Evolutionary conservation across 345 rosid species (phyloP).

Genomic region (Triadica sebifera): DNA sequence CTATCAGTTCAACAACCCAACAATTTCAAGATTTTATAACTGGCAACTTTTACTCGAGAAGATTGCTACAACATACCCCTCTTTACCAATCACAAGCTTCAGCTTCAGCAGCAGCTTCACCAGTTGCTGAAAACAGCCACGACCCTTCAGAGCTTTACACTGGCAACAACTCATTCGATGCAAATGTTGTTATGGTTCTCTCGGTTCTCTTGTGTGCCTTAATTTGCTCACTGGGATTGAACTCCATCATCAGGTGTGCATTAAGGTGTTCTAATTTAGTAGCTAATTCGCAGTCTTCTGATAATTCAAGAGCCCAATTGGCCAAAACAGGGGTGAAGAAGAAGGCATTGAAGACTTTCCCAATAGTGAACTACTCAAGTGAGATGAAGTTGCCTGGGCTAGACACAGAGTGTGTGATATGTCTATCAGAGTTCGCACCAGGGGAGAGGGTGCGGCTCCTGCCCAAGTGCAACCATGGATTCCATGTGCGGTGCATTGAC

Average conservation of each 20-base stretch:
- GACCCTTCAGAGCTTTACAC: conserved; percentile 22
- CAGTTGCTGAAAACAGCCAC: conserved; percentile 27
- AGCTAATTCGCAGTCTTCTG: conserved; percentile 29
- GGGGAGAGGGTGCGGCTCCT: conserved; percentile 46
- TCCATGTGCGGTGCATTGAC: conserved; percentile 61
- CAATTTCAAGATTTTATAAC: conserved; percentile 27
- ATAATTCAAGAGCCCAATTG: conserved; percentile 21
- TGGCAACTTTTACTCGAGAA: conserved; percentile 47
- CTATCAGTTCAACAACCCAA: conserved; percentile 25
- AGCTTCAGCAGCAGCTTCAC: conserved; percentile 20
- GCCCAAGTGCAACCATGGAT: conserved; percentile 69
- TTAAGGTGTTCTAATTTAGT: conserved; percentile 35
- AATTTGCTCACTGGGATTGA: conserved; percentile 45
- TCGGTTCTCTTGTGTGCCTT: conserved; percentile 50
- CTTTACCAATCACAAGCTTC: conserved; percentile 33
- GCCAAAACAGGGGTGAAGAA: conserved; percentile 42
- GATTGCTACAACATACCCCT: conserved; percentile 36
- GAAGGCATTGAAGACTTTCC: conserved; percentile 46
- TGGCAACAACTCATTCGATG: conserved; percentile 28
- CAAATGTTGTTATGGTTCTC: conserved; percentile 44
- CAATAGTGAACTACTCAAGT: conserved; percentile 40
- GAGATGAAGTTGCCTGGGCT: conserved; percentile 40
- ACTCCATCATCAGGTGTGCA: conserved; percentile 46
- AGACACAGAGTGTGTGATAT: conserved; percentile 55
- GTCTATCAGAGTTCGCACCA: conserved; percentile 43